Evolutionary conservation across 371 early-diverging fungal genomes (phyloP).

Genomic region (Mycotypha africana): DNA sequence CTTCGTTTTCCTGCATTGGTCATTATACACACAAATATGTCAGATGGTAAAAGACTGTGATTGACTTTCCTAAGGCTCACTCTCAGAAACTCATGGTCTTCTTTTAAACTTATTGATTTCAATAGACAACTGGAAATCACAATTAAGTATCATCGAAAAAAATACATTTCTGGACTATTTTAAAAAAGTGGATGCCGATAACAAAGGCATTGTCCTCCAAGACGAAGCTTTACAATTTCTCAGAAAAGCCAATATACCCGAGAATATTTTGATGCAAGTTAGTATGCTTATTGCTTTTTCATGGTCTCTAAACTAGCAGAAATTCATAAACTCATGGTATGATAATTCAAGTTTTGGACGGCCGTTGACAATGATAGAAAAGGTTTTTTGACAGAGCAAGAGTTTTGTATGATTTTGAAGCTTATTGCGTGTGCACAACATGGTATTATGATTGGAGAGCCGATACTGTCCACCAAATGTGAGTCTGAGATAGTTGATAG

Average conservation of each 20-base stretch:
- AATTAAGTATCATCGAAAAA: constrained; percentile 60
- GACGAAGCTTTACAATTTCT: constrained; percentile 78
- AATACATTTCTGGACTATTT: constrained; percentile 63
- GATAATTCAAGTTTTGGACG: constrained; percentile 83
- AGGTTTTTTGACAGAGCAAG: constrained; percentile 67
- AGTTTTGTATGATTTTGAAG: constrained; percentile 80
- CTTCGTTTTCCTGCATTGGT: no score
- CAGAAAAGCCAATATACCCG: constrained; percentile 67
- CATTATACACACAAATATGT: no score
- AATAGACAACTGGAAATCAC: constrained; percentile 19
- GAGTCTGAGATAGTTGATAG: no score
- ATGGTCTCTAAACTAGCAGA: no score
- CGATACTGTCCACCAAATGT: constrained; percentile 36
- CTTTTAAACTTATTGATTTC: neutral
- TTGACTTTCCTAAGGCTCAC: no score
- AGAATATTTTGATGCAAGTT: constrained; percentile 64
- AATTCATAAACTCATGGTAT: no score
- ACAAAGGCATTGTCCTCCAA: constrained; percentile 66
- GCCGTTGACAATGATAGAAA: constrained; percentile 72
- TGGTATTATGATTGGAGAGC: constrained; percentile 42
- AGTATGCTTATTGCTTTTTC: no score
- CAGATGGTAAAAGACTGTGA: no score
- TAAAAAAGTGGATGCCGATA: constrained; percentile 58
- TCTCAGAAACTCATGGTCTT: no score
- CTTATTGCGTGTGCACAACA: constrained; percentile 81